Conservation (phyloP, 345 rosid genomes). For the Rhodamnia argentea region DNA sequence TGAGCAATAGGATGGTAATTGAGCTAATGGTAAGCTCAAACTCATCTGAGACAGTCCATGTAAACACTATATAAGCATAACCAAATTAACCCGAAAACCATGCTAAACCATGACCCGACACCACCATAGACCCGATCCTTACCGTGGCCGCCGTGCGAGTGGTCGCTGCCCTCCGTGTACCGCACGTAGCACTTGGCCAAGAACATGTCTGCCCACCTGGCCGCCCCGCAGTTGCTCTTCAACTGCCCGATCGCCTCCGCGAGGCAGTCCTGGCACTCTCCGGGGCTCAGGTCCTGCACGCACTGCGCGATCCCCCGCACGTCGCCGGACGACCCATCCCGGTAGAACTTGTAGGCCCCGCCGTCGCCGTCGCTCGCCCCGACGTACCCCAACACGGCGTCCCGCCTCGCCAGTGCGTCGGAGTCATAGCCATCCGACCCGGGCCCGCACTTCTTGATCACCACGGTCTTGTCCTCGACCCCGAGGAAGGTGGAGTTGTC, state of each 20-base stretch:
- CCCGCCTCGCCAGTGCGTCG: slow-evolving; percentile 32
- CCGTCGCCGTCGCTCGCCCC: slow-evolving; percentile 39
- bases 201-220: slow-evolving; percentile 72
- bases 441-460: slow-evolving; percentile 60
- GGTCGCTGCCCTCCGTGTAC: slow-evolving; percentile 42
- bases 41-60: background rate
- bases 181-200: slow-evolving; percentile 83
- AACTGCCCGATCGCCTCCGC: slow-evolving; percentile 62
- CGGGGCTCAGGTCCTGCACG: slow-evolving; percentile 58
- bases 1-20: background rate
- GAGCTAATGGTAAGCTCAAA: background rate
- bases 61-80: background rate
- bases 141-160: slow-evolving; percentile 24
- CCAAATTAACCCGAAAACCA: background rate
- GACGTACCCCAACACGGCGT: slow-evolving; percentile 45
- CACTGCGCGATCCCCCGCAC: slow-evolving; percentile 66
- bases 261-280: slow-evolving; percentile 80
- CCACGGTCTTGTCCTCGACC: slow-evolving; percentile 63
- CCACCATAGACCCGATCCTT: background rate
- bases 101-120: background rate
- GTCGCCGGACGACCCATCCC: slow-evolving; percentile 45
- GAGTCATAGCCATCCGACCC: slow-evolving; percentile 24
- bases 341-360: slow-evolving; percentile 14
- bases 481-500: slow-evolving; percentile 63
- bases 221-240: slow-evolving; percentile 43